phyloP scores from a whole-genome alignment of 306 rosid genomes.

The Geum urbanum region DNA sequence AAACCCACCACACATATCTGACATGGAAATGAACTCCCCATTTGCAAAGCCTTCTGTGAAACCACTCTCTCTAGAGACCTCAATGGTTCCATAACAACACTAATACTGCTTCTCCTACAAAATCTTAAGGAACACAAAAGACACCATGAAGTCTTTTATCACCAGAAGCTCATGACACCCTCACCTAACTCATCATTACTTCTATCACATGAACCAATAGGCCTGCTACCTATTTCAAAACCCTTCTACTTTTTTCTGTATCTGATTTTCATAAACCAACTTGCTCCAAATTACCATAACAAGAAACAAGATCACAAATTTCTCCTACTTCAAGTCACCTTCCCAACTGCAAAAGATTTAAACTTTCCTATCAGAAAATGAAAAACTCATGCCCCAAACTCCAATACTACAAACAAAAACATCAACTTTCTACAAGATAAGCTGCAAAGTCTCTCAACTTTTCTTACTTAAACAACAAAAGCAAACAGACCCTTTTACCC shows the following conservation, averaged over 20 bases:
- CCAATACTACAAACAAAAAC: too few relatives aligned
- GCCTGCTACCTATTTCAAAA: not conserved
- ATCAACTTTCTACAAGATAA: not conserved
- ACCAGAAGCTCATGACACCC: conserved; percentile 1
- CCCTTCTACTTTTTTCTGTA: not conserved
- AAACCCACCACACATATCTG: conserved; percentile 89
- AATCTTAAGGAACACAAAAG: conserved; percentile 5
- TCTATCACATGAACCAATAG: conserved; percentile 36
- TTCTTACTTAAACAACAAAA: not conserved
- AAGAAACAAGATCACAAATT: conserved; percentile 25
- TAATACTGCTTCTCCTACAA: not conserved
- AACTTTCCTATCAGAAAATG: conserved; percentile 16
- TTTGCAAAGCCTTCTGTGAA: conserved; percentile 77
- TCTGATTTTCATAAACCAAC: conserved; percentile 4
- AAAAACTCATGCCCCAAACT: conserved; percentile 1
- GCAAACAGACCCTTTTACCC: not conserved
- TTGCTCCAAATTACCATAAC: conserved; percentile 7
- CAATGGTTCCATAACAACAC: conserved; percentile 39
- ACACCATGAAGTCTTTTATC: conserved; percentile 17
- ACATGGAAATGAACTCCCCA: conserved; percentile 77
- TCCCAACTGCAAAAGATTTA: conserved; percentile 35
- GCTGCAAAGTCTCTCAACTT: not conserved
- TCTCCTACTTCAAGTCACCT: conserved; percentile 27
- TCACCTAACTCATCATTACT: conserved; percentile 40
- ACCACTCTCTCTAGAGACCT: conserved; percentile 70